phyloP scores from a whole-genome alignment of 306 rosid genomes.

The Castanea crenata region DNA sequence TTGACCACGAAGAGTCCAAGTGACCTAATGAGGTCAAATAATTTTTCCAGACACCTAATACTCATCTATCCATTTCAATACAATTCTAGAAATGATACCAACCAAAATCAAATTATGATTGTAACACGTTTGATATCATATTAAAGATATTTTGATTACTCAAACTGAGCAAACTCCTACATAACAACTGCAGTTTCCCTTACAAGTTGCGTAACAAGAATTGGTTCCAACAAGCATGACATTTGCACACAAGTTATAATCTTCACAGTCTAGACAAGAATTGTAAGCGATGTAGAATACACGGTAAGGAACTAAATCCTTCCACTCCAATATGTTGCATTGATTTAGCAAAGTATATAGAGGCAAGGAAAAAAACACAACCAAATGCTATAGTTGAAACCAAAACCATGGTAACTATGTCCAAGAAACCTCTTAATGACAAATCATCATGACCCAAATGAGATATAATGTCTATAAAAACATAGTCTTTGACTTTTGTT shows the following conservation, averaged over 20 bases:
- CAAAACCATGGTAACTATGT: background rate
- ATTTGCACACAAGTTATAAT: background rate
- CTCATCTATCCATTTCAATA: background rate
- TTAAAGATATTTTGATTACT: constrained; percentile 44
- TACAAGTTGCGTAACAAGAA: constrained; percentile 95
- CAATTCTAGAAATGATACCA: background rate
- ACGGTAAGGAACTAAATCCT: background rate
- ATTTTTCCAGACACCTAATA: background rate
- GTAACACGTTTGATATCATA: background rate
- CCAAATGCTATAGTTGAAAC: background rate
- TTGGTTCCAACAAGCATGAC: constrained; percentile 64
- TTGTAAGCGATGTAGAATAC: background rate
- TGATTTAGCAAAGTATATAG: background rate
- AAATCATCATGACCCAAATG: background rate
- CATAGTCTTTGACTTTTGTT: too few relatives aligned
- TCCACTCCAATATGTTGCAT: background rate
- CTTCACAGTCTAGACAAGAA: background rate
- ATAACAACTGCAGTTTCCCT: constrained; percentile 96
- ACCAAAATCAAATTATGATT: background rate
- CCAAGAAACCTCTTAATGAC: background rate
- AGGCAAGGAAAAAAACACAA: background rate
- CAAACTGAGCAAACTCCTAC: constrained; percentile 98
- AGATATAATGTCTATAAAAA: background rate
- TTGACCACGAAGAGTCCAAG: background rate
- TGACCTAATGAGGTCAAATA: background rate